phyloP scores from a whole-genome alignment of 2,329 filamentous ascomycete genomes.

The Polychaeton citri region DNA sequence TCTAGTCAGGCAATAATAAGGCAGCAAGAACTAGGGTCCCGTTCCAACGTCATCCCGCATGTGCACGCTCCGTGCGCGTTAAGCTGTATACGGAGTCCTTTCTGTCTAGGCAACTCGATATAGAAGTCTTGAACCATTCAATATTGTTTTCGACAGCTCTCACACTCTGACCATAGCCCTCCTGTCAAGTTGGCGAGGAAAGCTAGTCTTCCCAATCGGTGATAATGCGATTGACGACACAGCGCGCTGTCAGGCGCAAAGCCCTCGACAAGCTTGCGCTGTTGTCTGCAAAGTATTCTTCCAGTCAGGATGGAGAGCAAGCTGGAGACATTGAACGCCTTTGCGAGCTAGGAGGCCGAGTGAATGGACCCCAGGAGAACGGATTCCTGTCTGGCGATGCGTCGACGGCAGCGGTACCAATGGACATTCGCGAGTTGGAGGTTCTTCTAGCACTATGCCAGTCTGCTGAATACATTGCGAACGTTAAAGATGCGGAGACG shows the following conservation, averaged over 20 bases:
- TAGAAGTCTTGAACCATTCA: too few relatives aligned
- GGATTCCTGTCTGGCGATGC: slow-evolving; percentile 6
- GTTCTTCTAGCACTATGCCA: slow-evolving; percentile 84
- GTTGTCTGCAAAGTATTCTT: slow-evolving; percentile 29
- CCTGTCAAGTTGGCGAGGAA: too few relatives aligned
- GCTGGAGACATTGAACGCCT: slow-evolving; percentile 30
- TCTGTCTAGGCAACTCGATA: too few relatives aligned
- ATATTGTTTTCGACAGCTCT: too few relatives aligned
- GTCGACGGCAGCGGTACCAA: slow-evolving; percentile 17
- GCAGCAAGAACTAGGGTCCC: too few relatives aligned
- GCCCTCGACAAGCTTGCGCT: slow-evolving; percentile 38
- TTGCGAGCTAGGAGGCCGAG: slow-evolving; percentile 22
- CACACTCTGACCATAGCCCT: too few relatives aligned
- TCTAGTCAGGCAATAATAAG: too few relatives aligned
- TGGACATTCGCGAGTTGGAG: slow-evolving; percentile 72
- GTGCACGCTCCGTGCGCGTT: neutral
- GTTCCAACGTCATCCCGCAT: neutral
- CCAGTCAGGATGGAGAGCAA: slow-evolving; percentile 8
- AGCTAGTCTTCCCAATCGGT: too few relatives aligned
- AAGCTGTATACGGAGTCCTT: too few relatives aligned
- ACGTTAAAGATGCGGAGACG: slow-evolving; percentile 58
- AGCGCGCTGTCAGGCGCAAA: slow-evolving; percentile 26
- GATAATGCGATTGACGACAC: neutral
- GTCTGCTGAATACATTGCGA: slow-evolving; percentile 63
- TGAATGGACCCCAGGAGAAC: slow-evolving; percentile 6